Evolutionary conservation across 1,284 basidiomycete species (phyloP).

Genomic region (Cutaneotrichosporon mucoides): DNA sequence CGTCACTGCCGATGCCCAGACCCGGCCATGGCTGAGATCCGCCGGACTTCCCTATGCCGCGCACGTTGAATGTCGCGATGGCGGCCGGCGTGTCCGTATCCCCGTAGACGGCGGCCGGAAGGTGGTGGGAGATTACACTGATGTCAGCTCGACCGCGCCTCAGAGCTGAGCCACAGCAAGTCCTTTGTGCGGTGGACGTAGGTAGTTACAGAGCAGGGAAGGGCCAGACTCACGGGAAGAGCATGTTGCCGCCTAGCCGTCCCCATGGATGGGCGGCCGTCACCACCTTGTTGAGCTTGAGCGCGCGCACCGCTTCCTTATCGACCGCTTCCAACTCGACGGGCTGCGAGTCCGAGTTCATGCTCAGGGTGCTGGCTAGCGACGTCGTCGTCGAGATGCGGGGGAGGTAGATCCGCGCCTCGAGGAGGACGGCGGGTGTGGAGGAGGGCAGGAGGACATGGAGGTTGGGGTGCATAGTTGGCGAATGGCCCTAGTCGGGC

Average conservation of each 20-base stretch:
- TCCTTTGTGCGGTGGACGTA: background rate
- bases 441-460: constrained; percentile 35
- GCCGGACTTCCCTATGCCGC: constrained; percentile 34
- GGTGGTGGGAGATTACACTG: constrained; percentile 31
- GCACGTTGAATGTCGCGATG: constrained; percentile 37
- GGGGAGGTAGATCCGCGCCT: constrained; percentile 38
- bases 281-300: constrained; percentile 25
- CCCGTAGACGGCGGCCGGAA: constrained; percentile 18
- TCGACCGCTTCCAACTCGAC: background rate
- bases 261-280: constrained; percentile 41
- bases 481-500: background rate
- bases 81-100: constrained; percentile 17
- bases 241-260: constrained; percentile 39
- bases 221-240: constrained; percentile 35
- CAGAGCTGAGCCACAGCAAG: too few species aligned
- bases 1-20: constrained; percentile 25
- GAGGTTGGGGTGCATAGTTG: constrained; percentile 8
- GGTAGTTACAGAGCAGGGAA: background rate
- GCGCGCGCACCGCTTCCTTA: background rate
- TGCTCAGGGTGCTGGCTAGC: background rate
- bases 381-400: background rate
- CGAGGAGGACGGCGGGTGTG: constrained; percentile 23
- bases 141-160: background rate
- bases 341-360: constrained; percentile 3
- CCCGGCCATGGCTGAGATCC: constrained; percentile 29